Conservation (phyloP, 2,329 filamentous ascomycete genomes). For the Rhexocercosporidium sp. region DNA sequence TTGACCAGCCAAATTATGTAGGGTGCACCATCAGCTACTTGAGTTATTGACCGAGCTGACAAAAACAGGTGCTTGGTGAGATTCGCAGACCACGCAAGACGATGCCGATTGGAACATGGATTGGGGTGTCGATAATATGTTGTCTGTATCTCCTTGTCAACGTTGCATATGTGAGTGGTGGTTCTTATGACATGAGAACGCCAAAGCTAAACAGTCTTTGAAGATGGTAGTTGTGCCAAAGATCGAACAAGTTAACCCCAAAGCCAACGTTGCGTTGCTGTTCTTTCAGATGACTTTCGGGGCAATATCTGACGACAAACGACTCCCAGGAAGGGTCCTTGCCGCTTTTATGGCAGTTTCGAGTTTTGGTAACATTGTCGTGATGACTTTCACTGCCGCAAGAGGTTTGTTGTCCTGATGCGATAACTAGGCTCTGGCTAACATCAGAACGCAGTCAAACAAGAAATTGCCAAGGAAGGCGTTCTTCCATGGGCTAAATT, state of each 20-base stretch:
- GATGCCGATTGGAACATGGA: conserved; percentile 44
- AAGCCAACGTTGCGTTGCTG: conserved; percentile 4
- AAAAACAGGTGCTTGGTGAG: conserved; percentile 43
- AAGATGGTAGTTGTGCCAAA: conserved; percentile 36
- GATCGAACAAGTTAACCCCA: not conserved
- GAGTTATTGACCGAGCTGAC: too few species aligned
- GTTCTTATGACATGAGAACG: conserved; percentile 20
- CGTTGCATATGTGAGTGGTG: conserved; percentile 49
- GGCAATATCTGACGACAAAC: conserved; percentile 30
- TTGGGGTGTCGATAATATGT: conserved; percentile 42
- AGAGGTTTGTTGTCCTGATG: conserved; percentile 35
- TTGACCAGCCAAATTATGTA: conserved; percentile 48
- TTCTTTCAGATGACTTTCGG: conserved; percentile 46
- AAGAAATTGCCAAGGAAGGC: conserved; percentile 65
- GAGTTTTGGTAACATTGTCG: conserved; percentile 57
- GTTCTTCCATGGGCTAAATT: conserved; percentile 51
- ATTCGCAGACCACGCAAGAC: conserved; percentile 46
- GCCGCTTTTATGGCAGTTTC: conserved; percentile 48
- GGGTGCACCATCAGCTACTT: not conserved
- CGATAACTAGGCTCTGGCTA: not conserved
- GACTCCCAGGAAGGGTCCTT: not conserved
- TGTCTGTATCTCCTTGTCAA: conserved; percentile 48
- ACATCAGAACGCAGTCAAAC: conserved; percentile 49
- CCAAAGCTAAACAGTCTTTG: not conserved
- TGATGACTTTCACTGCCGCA: conserved; percentile 60